These are phyloP conservation scores for Phaffia australis DNA, from an alignment of 768 basidiomycete genomes.

Conservation along the genomic window DNA sequence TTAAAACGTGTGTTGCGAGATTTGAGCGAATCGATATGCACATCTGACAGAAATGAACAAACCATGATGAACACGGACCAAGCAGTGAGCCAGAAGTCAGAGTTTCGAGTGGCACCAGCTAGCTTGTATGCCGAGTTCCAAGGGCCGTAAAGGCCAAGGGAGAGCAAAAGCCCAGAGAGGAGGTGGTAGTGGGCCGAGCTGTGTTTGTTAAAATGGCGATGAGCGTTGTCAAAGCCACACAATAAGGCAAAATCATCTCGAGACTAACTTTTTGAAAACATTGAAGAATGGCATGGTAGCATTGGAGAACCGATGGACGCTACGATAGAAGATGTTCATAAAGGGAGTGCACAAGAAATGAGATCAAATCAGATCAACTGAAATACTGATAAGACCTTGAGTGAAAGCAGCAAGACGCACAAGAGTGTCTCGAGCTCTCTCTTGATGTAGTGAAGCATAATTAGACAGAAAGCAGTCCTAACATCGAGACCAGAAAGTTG, in stretches of 20 bases:
- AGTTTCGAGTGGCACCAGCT: slow-evolving; percentile 50
- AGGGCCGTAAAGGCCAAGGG: slow-evolving; percentile 69
- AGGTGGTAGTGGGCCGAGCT: slow-evolving; percentile 87
- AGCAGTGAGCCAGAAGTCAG: slow-evolving; percentile 56
- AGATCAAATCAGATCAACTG: not conserved
- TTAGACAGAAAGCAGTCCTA: slow-evolving; percentile 46
- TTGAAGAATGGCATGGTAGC: slow-evolving; percentile 80
- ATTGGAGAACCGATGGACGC: slow-evolving; percentile 89
- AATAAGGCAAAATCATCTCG: not conserved
- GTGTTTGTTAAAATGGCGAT: not conserved
- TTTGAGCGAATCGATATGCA: not conserved
- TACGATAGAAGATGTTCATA: slow-evolving; percentile 31
- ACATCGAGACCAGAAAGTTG: not conserved
- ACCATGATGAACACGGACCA: slow-evolving; percentile 66
- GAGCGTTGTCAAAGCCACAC: not conserved
- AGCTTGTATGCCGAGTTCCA: slow-evolving; percentile 58
- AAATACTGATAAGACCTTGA: not conserved
- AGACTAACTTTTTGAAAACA: slow-evolving; percentile 74
- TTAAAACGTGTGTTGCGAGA: not conserved
- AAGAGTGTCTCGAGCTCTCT: slow-evolving; percentile 86
- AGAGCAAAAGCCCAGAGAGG: slow-evolving; percentile 64
- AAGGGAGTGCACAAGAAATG: not conserved
- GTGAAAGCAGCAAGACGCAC: slow-evolving; percentile 41
- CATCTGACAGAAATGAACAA: slow-evolving; percentile 36
- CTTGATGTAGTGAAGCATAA: slow-evolving; percentile 79